These are phyloP conservation scores for Elaeis guineensis DNA, from an alignment of 176 grass and related monocot genomes.

Conservation along the genomic window DNA sequence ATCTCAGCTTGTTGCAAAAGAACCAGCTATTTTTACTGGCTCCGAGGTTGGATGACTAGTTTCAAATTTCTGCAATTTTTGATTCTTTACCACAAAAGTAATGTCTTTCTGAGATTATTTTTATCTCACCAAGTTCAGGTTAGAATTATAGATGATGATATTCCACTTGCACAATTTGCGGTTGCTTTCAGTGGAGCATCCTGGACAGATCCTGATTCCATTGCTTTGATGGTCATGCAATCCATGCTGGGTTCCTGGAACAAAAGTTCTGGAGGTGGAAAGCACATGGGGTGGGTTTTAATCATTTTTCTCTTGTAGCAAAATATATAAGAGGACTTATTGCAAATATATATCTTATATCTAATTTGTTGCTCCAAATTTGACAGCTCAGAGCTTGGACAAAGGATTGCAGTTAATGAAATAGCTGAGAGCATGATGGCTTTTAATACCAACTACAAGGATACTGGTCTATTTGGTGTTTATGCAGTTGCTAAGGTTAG, in stretches of 20 bases:
- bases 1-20: slow-evolving; percentile 56
- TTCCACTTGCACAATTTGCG: slow-evolving; percentile 85
- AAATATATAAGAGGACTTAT: too few relatives aligned
- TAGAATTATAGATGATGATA: slow-evolving; percentile 91
- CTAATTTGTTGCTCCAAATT: too few relatives aligned
- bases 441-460: slow-evolving; percentile 97
- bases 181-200: slow-evolving; percentile 93
- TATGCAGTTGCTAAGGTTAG: slow-evolving; percentile 88
- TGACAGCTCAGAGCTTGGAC: slow-evolving; percentile 81
- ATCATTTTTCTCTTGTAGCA: not conserved
- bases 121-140: slow-evolving; percentile 41
- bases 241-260: slow-evolving; percentile 95
- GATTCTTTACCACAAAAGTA: not conserved
- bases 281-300: slow-evolving; percentile 72
- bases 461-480: slow-evolving; percentile 91
- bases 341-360: too few relatives aligned
- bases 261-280: slow-evolving; percentile 72
- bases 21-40: slow-evolving; percentile 81
- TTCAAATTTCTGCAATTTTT: not conserved
- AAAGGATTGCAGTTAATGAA: slow-evolving; percentile 89
- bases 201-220: slow-evolving; percentile 79
- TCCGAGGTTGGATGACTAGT: slow-evolving; percentile 51
- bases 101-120: not conserved
- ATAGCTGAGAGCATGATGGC: slow-evolving; percentile 98
- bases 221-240: slow-evolving; percentile 98